These are phyloP conservation scores for Phalaenopsis aphrodite DNA, from an alignment of 106 monocot genomes.

Conservation along the genomic window DNA sequence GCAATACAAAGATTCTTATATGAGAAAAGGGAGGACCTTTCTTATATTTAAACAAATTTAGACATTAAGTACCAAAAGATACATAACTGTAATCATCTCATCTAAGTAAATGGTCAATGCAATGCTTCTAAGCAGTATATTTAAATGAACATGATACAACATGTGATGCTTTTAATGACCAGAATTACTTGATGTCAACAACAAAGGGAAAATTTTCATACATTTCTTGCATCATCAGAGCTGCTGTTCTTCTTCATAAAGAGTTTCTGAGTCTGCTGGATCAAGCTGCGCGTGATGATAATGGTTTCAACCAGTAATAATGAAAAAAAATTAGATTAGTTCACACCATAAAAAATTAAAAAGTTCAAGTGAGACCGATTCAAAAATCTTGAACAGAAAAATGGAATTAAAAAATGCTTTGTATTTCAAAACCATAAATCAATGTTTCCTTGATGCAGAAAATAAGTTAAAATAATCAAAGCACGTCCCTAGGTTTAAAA, in stretches of 20 bases:
- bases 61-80: not conserved
- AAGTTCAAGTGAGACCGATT: not conserved
- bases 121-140: not conserved
- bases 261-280: slow-evolving; percentile 68
- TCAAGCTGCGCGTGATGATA: slow-evolving; percentile 54
- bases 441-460: no score
- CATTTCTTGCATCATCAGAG: slow-evolving; percentile 56
- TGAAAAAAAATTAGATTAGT: not conserved
- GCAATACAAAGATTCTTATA: not conserved
- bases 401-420: no score
- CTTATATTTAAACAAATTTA: not conserved
- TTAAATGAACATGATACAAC: not conserved
- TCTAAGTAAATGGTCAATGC: not conserved
- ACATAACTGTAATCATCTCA: not conserved
- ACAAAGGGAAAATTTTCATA: slow-evolving; percentile 18
- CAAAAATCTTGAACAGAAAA: no score
- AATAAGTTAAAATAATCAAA: no score
- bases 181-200: not conserved
- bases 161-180: no score
- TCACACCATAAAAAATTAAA: not conserved
- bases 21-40: not conserved
- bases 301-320: not conserved
- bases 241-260: slow-evolving; percentile 42
- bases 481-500: no score
- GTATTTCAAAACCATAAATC: no score